Base-by-base conservation (phyloP, 345 rosid species). In the Populus pruinosa region DNA sequence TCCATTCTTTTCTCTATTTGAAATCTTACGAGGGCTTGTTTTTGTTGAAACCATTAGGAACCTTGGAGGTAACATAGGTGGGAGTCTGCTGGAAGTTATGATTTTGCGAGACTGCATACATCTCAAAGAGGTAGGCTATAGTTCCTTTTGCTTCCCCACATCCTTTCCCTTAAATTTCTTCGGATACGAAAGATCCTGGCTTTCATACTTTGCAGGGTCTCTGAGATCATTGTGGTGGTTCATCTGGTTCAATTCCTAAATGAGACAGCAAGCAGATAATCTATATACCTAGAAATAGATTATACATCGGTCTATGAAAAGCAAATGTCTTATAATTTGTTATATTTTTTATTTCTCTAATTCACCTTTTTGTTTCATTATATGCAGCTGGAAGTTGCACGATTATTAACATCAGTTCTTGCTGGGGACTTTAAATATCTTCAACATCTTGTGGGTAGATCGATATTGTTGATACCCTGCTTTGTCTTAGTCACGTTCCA, bases 101-200 rank as follows among this genome's bases (percentile, higher is more conserved):
- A 89, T 92, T 83, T 82, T 94, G 69, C 87, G 96, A 73, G 93
- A 90, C 82, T 91, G 97, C 87, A 85, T 86, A 88, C 88, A 82
- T 81, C 94, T 92, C 73, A 85, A 86, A 79, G 96, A 90, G 96
- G 98, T 88, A 75, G 49, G 33, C 69, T 66, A 47, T 23, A 69
- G 53, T 49, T 67, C 75, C 69, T 67, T 43, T 67, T 74, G 27
- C 65, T 71, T 38, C 27, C 12, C 8, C 18, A 9, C 11, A 18
- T 53, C 31, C 29, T 71, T 59, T 38, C 56, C 38, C 33, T 31
- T 38, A 63, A n/a, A 55, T 38, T 21, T n/a, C 47, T 70, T 66
- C 0, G 23, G 18, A 53, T 53, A 7, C 20, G 9, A 20, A 53
- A 53, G 59, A 53, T 53, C 59, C 7, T 53, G 59, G 23, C 23